A percentile compares a stretch with the other conserved stretches of the same genome.
Conservation (phyloP, 1,284 basidiomycete species). For the Ganoderma lucidum region DNA sequence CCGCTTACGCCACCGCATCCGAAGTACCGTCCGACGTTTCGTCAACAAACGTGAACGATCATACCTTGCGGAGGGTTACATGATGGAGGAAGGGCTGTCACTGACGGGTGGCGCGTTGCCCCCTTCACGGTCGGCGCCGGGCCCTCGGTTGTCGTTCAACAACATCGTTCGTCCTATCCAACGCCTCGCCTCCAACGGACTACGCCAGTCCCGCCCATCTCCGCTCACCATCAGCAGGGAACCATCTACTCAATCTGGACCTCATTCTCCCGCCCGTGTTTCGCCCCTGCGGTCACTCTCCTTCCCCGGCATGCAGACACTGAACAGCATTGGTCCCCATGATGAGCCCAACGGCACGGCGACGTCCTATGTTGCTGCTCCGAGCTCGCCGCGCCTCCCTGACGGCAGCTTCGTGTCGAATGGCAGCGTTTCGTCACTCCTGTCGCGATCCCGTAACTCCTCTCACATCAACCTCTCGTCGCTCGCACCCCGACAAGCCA, state of each 20-base stretch:
- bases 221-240: slow-evolving; percentile 35
- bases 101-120: slow-evolving; percentile 34
- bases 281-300: slow-evolving; percentile 42
- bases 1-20: slow-evolving; percentile 64
- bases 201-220: slow-evolving; percentile 33
- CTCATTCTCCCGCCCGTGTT: slow-evolving; percentile 38
- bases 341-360: slow-evolving; percentile 38
- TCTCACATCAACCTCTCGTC: slow-evolving; percentile 69
- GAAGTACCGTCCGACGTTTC: slow-evolving; percentile 55
- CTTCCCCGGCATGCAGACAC: slow-evolving; percentile 33
- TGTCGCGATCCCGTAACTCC: slow-evolving; percentile 67
- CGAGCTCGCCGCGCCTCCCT: slow-evolving; percentile 42
- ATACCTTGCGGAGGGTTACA: slow-evolving; percentile 51
- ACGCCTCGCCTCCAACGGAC: slow-evolving; percentile 33
- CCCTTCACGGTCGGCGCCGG: slow-evolving; percentile 35
- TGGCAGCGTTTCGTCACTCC: slow-evolving; percentile 43
- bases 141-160: slow-evolving; percentile 30
- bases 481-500: slow-evolving; percentile 53
- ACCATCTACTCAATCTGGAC: slow-evolving; percentile 34
- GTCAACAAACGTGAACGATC: slow-evolving; percentile 51
- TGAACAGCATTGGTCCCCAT: slow-evolving; percentile 26
- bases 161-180: slow-evolving; percentile 34
- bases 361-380: slow-evolving; percentile 38
- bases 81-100: slow-evolving; percentile 67
- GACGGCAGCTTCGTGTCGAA: slow-evolving; percentile 42